phyloP scores from a whole-genome alignment of 345 rosid genomes.

The Angophora floribunda region DNA sequence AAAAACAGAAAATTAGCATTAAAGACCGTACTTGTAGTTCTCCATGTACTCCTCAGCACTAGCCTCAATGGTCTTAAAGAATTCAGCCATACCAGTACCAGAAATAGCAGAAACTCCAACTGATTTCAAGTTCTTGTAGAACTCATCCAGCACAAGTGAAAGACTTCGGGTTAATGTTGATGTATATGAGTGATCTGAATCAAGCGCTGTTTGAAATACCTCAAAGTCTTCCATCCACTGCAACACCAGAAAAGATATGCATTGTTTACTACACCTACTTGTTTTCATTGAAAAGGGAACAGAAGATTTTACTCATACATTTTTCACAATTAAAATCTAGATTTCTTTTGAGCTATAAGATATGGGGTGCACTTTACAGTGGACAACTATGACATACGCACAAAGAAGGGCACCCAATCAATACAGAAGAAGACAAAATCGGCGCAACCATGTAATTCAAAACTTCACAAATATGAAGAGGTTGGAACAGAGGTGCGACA shows the following conservation, averaged over 20 bases:
- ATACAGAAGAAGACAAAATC: not conserved
- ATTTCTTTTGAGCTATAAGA: not conserved
- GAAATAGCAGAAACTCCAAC: conserved; percentile 16
- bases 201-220: conserved; percentile 9
- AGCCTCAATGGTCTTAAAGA: conserved; percentile 9
- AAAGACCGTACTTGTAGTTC: conserved; percentile 5
- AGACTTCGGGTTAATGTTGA: conserved; percentile 11
- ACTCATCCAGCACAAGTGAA: conserved; percentile 16
- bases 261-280: not conserved
- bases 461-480: not conserved
- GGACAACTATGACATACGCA: not conserved
- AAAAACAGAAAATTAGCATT: not conserved
- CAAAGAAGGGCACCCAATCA: not conserved
- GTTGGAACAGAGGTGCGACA: not conserved
- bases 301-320: too few species aligned
- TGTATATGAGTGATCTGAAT: conserved; percentile 8
- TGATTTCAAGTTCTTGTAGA: conserved; percentile 10
- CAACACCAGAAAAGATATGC: not conserved
- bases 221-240: conserved; percentile 15
- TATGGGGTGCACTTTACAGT: not conserved
- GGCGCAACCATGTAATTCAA: not conserved
- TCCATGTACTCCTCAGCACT: conserved; percentile 18
- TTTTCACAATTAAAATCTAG: not conserved
- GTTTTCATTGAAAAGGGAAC: not conserved
- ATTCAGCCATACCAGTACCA: conserved; percentile 11